Percentiles rank a stretch among this genome's conserved stretches.
These are phyloP conservation scores for Lentinula lateritia DNA, from an alignment of 768 basidiomycete genomes.

Conservation along the genomic window DNA sequence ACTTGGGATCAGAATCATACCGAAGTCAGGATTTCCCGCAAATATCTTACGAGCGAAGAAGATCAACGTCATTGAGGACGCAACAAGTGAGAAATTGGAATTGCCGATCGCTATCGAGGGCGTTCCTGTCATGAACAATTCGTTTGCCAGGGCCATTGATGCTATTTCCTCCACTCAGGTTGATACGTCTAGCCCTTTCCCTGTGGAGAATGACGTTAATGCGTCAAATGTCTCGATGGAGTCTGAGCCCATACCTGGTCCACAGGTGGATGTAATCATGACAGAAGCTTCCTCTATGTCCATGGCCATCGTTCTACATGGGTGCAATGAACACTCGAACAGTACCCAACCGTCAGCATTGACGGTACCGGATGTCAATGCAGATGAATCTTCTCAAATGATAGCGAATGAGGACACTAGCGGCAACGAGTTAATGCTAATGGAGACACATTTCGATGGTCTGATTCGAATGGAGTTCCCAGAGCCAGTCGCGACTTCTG, in stretches of 20 bases:
- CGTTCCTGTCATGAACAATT: not conserved
- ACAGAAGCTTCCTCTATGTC: not conserved
- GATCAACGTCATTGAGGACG: not conserved
- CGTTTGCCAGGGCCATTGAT: not conserved
- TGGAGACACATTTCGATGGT: not conserved
- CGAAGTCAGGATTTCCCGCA: constrained; percentile 3
- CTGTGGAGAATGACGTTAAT: not conserved
- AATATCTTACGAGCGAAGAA: not conserved
- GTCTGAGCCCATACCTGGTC: not conserved
- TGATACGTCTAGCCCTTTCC: not conserved
- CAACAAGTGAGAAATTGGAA: not conserved
- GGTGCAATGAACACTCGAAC: not conserved
- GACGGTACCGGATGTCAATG: not conserved
- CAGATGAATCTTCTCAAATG: not conserved
- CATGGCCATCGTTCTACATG: not conserved
- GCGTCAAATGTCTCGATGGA: no score
- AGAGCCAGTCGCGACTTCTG: not conserved
- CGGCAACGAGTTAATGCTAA: not conserved
- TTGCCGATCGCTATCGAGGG: not conserved
- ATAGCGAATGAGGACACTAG: not conserved
- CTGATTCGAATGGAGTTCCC: not conserved
- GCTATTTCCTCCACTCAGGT: not conserved
- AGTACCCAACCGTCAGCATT: not conserved
- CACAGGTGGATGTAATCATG: not conserved
- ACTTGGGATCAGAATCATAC: not conserved